A percentile compares a stretch with the other conserved stretches of the same genome.
These are phyloP conservation scores for Pseudocercospora macadamiae DNA, from an alignment of 2,329 filamentous ascomycete genomes.

Conservation along the genomic window DNA sequence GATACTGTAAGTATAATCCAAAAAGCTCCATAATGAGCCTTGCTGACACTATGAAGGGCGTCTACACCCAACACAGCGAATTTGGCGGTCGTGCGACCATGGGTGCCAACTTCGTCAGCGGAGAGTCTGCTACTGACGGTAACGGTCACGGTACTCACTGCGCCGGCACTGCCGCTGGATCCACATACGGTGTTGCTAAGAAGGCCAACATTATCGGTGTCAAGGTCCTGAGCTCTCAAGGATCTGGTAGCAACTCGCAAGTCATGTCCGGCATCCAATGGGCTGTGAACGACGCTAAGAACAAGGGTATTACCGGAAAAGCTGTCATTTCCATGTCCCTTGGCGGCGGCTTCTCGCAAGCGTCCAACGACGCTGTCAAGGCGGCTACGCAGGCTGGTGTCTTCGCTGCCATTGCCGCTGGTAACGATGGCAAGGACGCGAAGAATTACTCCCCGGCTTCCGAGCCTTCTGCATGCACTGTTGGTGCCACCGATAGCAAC, in stretches of 20 bases:
- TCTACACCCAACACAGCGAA: constrained; percentile 34
- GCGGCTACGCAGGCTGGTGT: constrained; percentile 42
- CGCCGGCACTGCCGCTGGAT: constrained; percentile 78
- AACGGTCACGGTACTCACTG: constrained; percentile 72
- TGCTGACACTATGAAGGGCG: no score
- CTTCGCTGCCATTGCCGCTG: constrained; percentile 44
- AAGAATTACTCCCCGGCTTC: constrained; percentile 39
- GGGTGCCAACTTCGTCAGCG: constrained; percentile 32
- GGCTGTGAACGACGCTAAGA: constrained; percentile 61
- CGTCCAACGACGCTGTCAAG: constrained; percentile 43
- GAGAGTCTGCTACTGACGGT: constrained; percentile 45
- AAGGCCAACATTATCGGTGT: constrained; percentile 53
- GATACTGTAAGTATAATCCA: constrained; percentile 27
- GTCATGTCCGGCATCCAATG: constrained; percentile 49
- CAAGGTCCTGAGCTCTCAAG: constrained; percentile 51
- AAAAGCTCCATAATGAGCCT: neutral
- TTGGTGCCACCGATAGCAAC: constrained; percentile 40
- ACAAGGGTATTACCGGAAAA: constrained; percentile 70
- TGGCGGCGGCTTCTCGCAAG: constrained; percentile 42
- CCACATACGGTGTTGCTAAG: constrained; percentile 52
- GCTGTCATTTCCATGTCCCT: constrained; percentile 45
- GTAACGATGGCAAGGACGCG: constrained; percentile 39
- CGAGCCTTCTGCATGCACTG: constrained; percentile 36
- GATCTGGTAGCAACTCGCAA: constrained; percentile 47
- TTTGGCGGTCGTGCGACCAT: constrained; percentile 42